Evolutionary conservation across 768 basidiomycete genomes (phyloP).

Genomic region (Pholiota microspora): DNA sequence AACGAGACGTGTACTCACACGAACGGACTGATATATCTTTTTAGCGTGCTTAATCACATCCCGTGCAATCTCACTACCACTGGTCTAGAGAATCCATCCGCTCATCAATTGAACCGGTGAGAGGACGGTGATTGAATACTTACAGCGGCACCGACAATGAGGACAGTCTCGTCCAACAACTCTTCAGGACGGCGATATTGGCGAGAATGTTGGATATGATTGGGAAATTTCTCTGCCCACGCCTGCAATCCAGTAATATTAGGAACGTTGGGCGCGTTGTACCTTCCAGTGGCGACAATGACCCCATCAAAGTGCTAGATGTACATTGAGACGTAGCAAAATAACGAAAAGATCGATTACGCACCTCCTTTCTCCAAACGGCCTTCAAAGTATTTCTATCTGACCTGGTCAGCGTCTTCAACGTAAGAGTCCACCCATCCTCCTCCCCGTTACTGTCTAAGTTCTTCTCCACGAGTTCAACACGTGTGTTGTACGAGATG

Average conservation of each 20-base stretch:
- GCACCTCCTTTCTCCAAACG: slow-evolving; percentile 36
- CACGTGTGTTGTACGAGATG: slow-evolving; percentile 44
- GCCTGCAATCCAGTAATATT: slow-evolving; percentile 29
- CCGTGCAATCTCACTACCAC: slow-evolving; percentile 33
- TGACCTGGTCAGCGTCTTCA: slow-evolving; percentile 27
- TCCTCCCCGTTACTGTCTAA: slow-evolving; percentile 26
- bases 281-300: slow-evolving; percentile 31
- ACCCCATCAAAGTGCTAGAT: slow-evolving; percentile 34
- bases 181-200: slow-evolving; percentile 39
- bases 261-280: slow-evolving; percentile 33
- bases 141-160: slow-evolving; percentile 41
- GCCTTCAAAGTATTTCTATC: slow-evolving; percentile 22
- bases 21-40: slow-evolving; percentile 31
- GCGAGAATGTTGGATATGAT: slow-evolving; percentile 34
- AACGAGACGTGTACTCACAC: slow-evolving; percentile 14
- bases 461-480: slow-evolving; percentile 42
- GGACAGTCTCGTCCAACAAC: slow-evolving; percentile 34
- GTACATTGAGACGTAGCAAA: slow-evolving; percentile 9
- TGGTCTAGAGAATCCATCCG: slow-evolving; percentile 22
- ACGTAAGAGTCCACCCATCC: slow-evolving; percentile 33
- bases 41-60: slow-evolving; percentile 30
- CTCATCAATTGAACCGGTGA: background rate
- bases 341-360: slow-evolving; percentile 7
- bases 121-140: slow-evolving; percentile 11
- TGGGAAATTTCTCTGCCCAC: slow-evolving; percentile 34